A percentile compares a stretch with the other conserved stretches of the same genome.
These are phyloP conservation scores for Colletotrichum sp. DNA, from an alignment of 2,329 filamentous ascomycete genomes.

Conservation along the genomic window DNA sequence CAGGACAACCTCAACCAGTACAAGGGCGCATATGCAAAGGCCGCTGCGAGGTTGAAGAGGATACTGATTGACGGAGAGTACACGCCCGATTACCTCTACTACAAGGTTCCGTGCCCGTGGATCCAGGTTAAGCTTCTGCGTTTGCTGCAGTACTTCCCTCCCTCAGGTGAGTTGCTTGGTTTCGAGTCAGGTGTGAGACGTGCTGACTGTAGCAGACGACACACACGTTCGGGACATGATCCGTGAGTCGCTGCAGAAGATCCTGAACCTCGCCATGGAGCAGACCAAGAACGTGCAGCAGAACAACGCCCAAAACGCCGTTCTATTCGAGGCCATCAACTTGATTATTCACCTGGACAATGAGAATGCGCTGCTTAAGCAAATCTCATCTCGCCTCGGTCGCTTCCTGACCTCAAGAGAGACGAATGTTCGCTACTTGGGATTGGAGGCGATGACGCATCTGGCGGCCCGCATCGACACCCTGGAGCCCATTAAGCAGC, in stretches of 20 bases:
- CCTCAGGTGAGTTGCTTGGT: slow-evolving; percentile 69
- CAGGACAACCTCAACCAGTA: slow-evolving; percentile 96
- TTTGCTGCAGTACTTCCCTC: slow-evolving; percentile 93
- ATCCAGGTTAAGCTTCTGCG: slow-evolving; percentile 94
- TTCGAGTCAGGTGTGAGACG: neutral
- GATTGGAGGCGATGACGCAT: slow-evolving; percentile 97
- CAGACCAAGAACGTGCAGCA: slow-evolving; percentile 98
- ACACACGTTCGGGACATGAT: slow-evolving; percentile 91
- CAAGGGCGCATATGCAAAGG: slow-evolving; percentile 92
- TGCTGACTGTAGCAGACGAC: slow-evolving; percentile 66
- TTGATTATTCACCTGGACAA: slow-evolving; percentile 97
- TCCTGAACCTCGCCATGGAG: slow-evolving; percentile 89
- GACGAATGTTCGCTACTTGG: slow-evolving; percentile 96
- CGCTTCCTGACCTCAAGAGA: slow-evolving; percentile 97
- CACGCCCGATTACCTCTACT: slow-evolving; percentile 92
- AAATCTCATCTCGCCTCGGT: slow-evolving; percentile 88
- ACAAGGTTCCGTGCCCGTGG: slow-evolving; percentile 99
- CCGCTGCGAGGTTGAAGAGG: slow-evolving; percentile 85
- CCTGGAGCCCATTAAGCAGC: slow-evolving; percentile 95
- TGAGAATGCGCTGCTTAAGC: slow-evolving; percentile 92
- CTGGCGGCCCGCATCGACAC: slow-evolving; percentile 92
- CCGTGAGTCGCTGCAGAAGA: slow-evolving; percentile 87
- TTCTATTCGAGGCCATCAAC: slow-evolving; percentile 98
- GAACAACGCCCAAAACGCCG: slow-evolving; percentile 98
- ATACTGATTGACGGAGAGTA: slow-evolving; percentile 92